Evolutionary conservation across 2,329 filamentous ascomycete species (phyloP).

Genomic region (Nannizzia gypsea): DNA sequence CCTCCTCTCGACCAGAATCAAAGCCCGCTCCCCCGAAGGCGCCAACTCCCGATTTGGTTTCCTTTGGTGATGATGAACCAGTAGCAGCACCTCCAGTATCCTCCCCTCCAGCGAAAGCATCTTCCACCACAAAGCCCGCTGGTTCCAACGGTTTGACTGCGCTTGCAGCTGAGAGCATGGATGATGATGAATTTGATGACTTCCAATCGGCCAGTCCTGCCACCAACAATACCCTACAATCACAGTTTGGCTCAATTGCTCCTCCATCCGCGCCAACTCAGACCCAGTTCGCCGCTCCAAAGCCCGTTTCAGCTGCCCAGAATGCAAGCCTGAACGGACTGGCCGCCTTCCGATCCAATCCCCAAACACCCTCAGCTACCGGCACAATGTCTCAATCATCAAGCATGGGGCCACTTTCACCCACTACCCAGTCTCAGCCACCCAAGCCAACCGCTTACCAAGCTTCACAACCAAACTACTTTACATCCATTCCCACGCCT

Average conservation of each 20-base stretch:
- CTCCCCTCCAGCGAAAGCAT: slow-evolving; percentile 23
- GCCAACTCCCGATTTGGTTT: slow-evolving; percentile 85
- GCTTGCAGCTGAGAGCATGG: slow-evolving; percentile 38
- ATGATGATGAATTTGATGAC: slow-evolving; percentile 93
- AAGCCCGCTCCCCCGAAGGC: slow-evolving; percentile 63
- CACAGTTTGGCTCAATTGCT: slow-evolving; percentile 29
- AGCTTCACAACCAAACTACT: slow-evolving; percentile 81
- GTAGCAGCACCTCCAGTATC: slow-evolving; percentile 36
- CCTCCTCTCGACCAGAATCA: slow-evolving; percentile 32
- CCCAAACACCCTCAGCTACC: slow-evolving; percentile 51
- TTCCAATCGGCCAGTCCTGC: slow-evolving; percentile 73
- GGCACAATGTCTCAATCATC: slow-evolving; percentile 46
- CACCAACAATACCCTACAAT: slow-evolving; percentile 25
- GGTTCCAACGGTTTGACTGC: slow-evolving; percentile 40
- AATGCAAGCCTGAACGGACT: slow-evolving; percentile 70
- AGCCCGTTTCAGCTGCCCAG: slow-evolving; percentile 74
- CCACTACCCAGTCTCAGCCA: slow-evolving; percentile 32
- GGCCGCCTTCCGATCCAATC: slow-evolving; percentile 67
- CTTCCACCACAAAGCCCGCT: slow-evolving; percentile 32
- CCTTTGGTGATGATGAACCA: slow-evolving; percentile 57
- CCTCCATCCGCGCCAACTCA: slow-evolving; percentile 37
- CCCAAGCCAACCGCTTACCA: slow-evolving; percentile 57
- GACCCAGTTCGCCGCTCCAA: slow-evolving; percentile 66
- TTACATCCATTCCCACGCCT: slow-evolving; percentile 57
- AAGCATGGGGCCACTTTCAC: slow-evolving; percentile 34